Evolutionary conservation across 1,284 basidiomycete species (phyloP).

Genomic region (Malassezia caprae): DNA sequence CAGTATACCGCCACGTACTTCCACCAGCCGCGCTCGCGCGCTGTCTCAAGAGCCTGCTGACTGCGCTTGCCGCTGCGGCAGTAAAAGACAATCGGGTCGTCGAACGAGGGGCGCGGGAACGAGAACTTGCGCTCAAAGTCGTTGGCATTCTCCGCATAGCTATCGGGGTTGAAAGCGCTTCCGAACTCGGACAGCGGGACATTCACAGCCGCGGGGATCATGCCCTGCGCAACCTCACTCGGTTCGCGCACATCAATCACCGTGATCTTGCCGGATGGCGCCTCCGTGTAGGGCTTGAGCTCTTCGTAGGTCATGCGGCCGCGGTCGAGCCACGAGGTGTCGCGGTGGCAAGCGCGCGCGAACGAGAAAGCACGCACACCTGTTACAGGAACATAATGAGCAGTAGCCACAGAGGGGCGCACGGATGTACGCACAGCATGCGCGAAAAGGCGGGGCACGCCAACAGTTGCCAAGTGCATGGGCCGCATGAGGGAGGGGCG

Average conservation of each 20-base stretch:
- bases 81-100: slow-evolving; percentile 82
- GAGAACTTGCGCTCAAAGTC: slow-evolving; percentile 56
- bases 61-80: slow-evolving; percentile 84
- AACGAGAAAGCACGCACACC: neutral
- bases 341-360: neutral
- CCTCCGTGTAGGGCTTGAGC: slow-evolving; percentile 68
- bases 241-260: slow-evolving; percentile 72
- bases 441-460: neutral
- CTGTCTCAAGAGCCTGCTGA: slow-evolving; percentile 70
- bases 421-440: neutral
- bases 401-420: neutral
- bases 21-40: slow-evolving; percentile 70
- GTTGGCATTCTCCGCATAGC: slow-evolving; percentile 42
- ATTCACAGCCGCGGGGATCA: slow-evolving; percentile 89
- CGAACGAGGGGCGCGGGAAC: slow-evolving; percentile 66
- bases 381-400: neutral
- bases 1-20: slow-evolving; percentile 55
- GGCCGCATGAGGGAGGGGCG: neutral
- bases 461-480: neutral
- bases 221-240: slow-evolving; percentile 82
- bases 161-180: slow-evolving; percentile 59
- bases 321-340: slow-evolving; percentile 26
- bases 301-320: slow-evolving; percentile 64
- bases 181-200: slow-evolving; percentile 73
- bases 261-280: slow-evolving; percentile 56